Evolutionary conservation across 768 basidiomycete genomes (phyloP).

Genomic region (Boletus fagicola): DNA sequence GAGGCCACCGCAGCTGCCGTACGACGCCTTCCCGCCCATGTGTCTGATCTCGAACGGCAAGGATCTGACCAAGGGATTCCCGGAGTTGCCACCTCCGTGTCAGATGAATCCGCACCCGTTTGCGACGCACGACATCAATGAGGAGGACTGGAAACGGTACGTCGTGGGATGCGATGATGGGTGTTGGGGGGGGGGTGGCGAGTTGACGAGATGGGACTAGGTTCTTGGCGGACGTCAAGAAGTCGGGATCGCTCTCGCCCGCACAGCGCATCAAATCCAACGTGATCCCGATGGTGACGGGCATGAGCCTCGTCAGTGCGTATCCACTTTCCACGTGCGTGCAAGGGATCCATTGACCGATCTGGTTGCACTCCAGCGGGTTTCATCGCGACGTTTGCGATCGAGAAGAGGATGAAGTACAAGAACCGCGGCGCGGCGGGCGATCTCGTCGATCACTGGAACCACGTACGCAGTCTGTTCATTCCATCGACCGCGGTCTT

Average conservation of each 20-base stretch:
- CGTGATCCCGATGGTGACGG: slow-evolving; percentile 31
- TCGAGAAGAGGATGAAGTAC: slow-evolving; percentile 30
- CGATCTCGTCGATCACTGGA: slow-evolving; percentile 49
- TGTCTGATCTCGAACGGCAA: slow-evolving; percentile 27
- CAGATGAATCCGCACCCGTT: slow-evolving; percentile 47
- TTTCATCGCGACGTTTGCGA: slow-evolving; percentile 11
- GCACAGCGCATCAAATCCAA: slow-evolving; percentile 35
- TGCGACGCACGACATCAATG: slow-evolving; percentile 44
- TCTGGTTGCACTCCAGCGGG: slow-evolving; percentile 16
- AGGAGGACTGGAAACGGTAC: slow-evolving; percentile 51
- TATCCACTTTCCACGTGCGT: background rate
- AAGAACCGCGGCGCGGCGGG: slow-evolving; percentile 41
- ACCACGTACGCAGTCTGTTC: slow-evolving; percentile 40
- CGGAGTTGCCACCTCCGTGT: slow-evolving; percentile 41
- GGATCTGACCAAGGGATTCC: slow-evolving; percentile 44
- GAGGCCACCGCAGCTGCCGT: slow-evolving; percentile 11
- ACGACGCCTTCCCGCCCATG: slow-evolving; percentile 31
- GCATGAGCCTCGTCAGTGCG: slow-evolving; percentile 29
- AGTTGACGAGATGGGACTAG: background rate
- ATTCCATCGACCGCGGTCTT: background rate
- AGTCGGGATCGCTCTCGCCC: slow-evolving; percentile 33
- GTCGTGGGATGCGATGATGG: background rate
- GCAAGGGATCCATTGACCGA: background rate
- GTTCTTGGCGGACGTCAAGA: slow-evolving; percentile 40
- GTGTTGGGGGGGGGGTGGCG: too few relatives aligned